Base-by-base conservation (phyloP, 257 asterid species). In the Ballota nigra region DNA sequence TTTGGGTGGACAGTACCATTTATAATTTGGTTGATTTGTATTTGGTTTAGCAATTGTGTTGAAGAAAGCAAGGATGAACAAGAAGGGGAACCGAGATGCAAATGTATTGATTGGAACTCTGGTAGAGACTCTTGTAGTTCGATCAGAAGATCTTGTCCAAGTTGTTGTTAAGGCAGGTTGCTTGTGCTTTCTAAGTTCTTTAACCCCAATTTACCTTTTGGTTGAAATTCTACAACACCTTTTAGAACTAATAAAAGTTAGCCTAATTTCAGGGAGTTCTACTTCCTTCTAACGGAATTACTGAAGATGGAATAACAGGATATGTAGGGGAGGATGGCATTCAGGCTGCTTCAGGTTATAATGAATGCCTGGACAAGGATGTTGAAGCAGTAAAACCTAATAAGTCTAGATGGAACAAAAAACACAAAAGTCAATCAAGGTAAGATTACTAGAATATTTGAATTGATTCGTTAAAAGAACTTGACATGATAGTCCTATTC, bases 101-200 rank as follows among this genome's bases (percentile, higher is more conserved):
- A 90, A 90, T 87, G 80, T 93, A 68, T 81, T 78, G 36, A 74
- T 34, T 72, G 97, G 83, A 72, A 78, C 71, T 71, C 51, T 86
- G 73, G 78, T 90, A 56, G 97, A 93, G 78, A 93, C 98, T 22
- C 96, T 93, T 43, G 33, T 93, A 68, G 75, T 93, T 73, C 79
- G 70, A 53, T 81, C 91, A 0, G 91, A 90, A 68, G 88, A 90
- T 81, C 88, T 93, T 71, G 97, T 87, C 59, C 97, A 93, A 87
- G 86, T 93, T 76, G 94, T 93, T 74, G 96, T 89, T 53, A 88
- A 87, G 98, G 98, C 81, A 80, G 56, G 86, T 73, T 36, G 64
- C 69, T 53, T 22, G 28, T 68, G 43, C 73, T 9, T 81, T 76
- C 70, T 73, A 31, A 34, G 36, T 68, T 63, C 29, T 53, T 53